Base-by-base conservation (phyloP, 1,284 basidiomycete species). In the Laetiporus sulphureus region DNA sequence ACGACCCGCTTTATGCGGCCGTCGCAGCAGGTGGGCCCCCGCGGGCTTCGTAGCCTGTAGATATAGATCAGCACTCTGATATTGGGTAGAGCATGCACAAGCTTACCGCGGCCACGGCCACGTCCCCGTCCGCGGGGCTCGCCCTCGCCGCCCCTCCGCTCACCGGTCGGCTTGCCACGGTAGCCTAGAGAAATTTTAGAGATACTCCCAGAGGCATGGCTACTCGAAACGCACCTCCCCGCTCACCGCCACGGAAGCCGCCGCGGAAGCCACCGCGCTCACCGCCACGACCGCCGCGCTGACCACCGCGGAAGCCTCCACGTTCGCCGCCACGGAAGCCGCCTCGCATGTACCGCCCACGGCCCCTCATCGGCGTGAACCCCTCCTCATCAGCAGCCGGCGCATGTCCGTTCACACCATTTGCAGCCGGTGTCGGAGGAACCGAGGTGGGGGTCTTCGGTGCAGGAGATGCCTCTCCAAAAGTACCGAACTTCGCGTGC, bases 371-470 rank as follows among this genome's bases (percentile, higher is more conserved):
- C 13, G 67, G 68, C 4, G 63, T 75, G 59, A 87, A 86, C 0
- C 82, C 82, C 32, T 85, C 83, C 0, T 79, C 76, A 24, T 77
- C 80, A 12, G 51, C 54, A 13, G 42, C 41, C 19, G 56, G 47
- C 19, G 22, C 38, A 33, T 39, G 35, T 23, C 50, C 62, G 44
- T 65, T 62, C 12, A 20, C 36, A 48, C 41, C 50, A 40, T 51
- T 48, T 12, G 48, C 33, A 24, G 31, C 32, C n/a, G 48, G 41
- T 18, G 49, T 36, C 16, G 44, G 44, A 4, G 51, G 50, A 11
- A 59, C 43, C 6, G 54, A 54, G 21, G 12, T 27, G 20, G 23
- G 24, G 4, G 42, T 57, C 47, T 21, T 50, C 50, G 50, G 62
- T 42, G 37, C 54, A 20, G 61, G 58, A 20, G 59, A 61, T 2